Conservation (phyloP, 805 yeast species). For the Metschnikowia cerradonensis region DNA sequence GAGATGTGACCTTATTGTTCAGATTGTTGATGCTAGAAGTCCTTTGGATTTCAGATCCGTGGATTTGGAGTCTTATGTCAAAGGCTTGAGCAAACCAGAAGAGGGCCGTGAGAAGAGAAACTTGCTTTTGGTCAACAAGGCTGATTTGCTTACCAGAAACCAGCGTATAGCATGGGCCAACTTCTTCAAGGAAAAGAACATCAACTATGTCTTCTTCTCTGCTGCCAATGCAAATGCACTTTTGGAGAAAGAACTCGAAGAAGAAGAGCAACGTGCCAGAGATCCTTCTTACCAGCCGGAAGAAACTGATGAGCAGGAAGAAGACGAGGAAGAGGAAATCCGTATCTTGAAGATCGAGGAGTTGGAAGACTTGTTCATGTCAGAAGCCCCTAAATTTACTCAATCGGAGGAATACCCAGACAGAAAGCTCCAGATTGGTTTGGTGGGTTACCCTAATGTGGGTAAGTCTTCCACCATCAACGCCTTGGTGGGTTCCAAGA, state of each 20-base stretch:
- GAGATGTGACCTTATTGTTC: slow-evolving; percentile 89
- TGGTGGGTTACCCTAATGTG: slow-evolving; percentile 94
- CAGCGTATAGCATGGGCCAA: slow-evolving; percentile 88
- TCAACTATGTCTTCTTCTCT: slow-evolving; percentile 86
- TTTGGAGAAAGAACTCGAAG: slow-evolving; percentile 58
- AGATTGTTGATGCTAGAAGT: slow-evolving; percentile 95
- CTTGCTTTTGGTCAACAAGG: slow-evolving; percentile 83
- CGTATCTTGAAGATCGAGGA: slow-evolving; percentile 78
- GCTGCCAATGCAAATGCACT: slow-evolving; percentile 81
- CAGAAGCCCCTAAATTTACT: slow-evolving; percentile 70
- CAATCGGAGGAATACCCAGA: slow-evolving; percentile 55
- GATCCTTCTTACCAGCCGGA: slow-evolving; percentile 12
- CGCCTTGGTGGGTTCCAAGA: slow-evolving; percentile 92
- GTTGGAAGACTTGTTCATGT: slow-evolving; percentile 72
- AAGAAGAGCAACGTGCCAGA: slow-evolving; percentile 27
- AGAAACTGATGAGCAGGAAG: slow-evolving; percentile 8
- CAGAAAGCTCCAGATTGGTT: slow-evolving; percentile 75
- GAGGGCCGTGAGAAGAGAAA: slow-evolving; percentile 56
- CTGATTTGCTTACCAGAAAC: slow-evolving; percentile 73
- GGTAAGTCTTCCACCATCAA: slow-evolving; percentile 98
- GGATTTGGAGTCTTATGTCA: slow-evolving; percentile 81
- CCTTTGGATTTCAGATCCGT: slow-evolving; percentile 86
- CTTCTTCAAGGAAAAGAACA: slow-evolving; percentile 64
- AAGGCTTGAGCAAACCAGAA: slow-evolving; percentile 59
- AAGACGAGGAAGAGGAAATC: slow-evolving; percentile 31